phyloP scores from a whole-genome alignment of 2,329 filamentous ascomycete genomes.

The Scleromitrula shiraiana region DNA sequence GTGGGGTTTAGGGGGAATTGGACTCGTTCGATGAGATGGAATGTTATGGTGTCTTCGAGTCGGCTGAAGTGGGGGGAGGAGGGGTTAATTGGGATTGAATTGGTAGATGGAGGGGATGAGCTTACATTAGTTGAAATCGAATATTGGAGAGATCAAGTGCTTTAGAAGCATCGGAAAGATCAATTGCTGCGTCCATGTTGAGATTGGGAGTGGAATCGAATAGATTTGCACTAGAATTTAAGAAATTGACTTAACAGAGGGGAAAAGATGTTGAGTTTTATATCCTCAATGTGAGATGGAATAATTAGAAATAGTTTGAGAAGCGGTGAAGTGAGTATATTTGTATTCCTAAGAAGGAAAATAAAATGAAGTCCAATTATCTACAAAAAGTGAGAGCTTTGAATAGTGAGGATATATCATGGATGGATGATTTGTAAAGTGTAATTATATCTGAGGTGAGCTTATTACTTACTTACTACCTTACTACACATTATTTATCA shows the following conservation, averaged over 20 bases:
- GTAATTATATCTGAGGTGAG: no score
- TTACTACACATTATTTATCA: no score
- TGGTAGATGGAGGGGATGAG: neutral
- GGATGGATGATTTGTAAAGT: no score
- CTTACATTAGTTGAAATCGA: constrained; percentile 82
- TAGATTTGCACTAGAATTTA: no score
- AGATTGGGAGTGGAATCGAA: neutral
- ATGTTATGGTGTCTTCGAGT: constrained; percentile 94
- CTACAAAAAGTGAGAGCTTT: neutral
- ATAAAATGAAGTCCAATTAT: neutral
- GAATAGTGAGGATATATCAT: no score
- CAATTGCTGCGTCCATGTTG: constrained; percentile 82
- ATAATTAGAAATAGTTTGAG: neutral
- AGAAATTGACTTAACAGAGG: neutral
- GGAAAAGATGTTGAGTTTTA: neutral
- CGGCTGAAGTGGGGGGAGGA: constrained; percentile 50
- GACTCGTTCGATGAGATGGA: constrained; percentile 93
- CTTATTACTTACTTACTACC: no score
- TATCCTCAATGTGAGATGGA: no score
- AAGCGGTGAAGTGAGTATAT: neutral
- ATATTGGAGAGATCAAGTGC: constrained; percentile 87
- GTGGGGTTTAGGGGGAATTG: constrained; percentile 89
- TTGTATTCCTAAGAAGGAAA: neutral
- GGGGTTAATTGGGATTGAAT: neutral
- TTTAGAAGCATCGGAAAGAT: constrained; percentile 75